Evolutionary conservation across 164 flowering plant species (phyloP).

Genomic region (Aristolochia fimbriata): DNA sequence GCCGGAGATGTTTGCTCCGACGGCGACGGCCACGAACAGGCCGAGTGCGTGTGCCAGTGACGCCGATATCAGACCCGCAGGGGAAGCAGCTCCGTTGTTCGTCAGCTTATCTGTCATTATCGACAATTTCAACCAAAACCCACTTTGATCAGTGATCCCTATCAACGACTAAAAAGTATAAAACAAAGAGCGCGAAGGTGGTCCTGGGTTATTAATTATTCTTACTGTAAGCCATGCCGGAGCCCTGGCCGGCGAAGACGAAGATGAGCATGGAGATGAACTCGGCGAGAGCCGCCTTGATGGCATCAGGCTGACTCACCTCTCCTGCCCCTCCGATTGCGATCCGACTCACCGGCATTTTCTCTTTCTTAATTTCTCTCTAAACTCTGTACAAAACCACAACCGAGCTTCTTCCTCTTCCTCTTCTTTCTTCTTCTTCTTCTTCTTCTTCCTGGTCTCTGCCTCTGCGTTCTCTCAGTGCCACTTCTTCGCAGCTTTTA

Average conservation of each 20-base stretch:
- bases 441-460: background rate
- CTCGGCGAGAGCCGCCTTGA: conserved; percentile 62
- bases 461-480: conserved; percentile 4
- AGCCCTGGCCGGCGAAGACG: conserved; percentile 60
- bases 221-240: conserved; percentile 55
- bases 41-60: conserved; percentile 51
- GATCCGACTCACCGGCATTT: conserved; percentile 45
- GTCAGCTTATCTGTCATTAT: conserved; percentile 28
- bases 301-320: conserved; percentile 41
- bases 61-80: conserved; percentile 48
- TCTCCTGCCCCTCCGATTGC: conserved; percentile 45
- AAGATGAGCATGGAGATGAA: conserved; percentile 50
- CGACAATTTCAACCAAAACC: background rate
- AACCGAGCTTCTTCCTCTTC: too few relatives aligned
- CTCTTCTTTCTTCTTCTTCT: background rate
- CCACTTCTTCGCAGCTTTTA: conserved; percentile 12
- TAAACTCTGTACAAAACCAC: too few relatives aligned
- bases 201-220: too few relatives aligned
- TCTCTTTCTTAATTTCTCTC: background rate
- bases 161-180: too few relatives aligned
- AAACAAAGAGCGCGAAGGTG: too few relatives aligned
- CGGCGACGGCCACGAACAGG: conserved; percentile 36
- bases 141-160: too few relatives aligned
- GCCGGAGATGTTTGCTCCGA: conserved; percentile 47
- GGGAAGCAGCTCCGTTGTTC: conserved; percentile 23